Base-by-base conservation (phyloP, 108 stramenopile genomes). In the Conticribra weissflogii region DNA sequence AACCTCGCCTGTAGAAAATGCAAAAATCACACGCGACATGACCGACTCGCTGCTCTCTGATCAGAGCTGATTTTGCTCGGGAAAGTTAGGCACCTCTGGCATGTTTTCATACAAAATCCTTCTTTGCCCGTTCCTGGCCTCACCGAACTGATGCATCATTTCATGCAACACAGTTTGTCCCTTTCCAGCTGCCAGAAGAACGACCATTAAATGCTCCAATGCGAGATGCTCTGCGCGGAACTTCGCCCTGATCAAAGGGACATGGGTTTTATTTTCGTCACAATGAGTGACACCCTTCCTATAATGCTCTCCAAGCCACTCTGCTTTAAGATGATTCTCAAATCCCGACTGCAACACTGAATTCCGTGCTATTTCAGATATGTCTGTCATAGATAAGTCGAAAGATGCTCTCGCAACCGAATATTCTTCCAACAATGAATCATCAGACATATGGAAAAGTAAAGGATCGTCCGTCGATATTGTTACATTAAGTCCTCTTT, bases 381-480 rank as follows among this genome's bases (percentile, higher is more conserved):
- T 88, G 65, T 99, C 99, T 9, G 97, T 97, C 85, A 98, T 92
- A 25, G 94, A 94, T 3, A 99, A 81, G 72, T 97, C 96, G 84
- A 97, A 99, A 4, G 96, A 89, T 59, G 97, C 93, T 23, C 97
- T 68, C 3, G 98, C 98, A 21, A 99, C 97, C 47, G 95, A 96
- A 68, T 99, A 99, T 81, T 99, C 99, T 76, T 96, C 95, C 32
- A 99, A 86, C 32, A 99, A 75, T 9, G 99, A 92, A 74, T 99
- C 98, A 62, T 98, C 97, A 21, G 94, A 94, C 93, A 97, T 95
- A 79, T 99, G 99, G 45, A 99, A 96, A 51, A 99, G 61, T 19
- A 99, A 83, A 5, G 99, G 99, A 73, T 99, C 99, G 59, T 99
- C 99, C 21, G 99, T 99, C 5, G 97, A 97, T 12, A 99, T 70